A percentile compares a stretch with the other conserved stretches of the same genome.
These are phyloP conservation scores for Talaromyces stipitatus DNA, from an alignment of 495 filamentous ascomycete genomes.

Conservation along the genomic window DNA sequence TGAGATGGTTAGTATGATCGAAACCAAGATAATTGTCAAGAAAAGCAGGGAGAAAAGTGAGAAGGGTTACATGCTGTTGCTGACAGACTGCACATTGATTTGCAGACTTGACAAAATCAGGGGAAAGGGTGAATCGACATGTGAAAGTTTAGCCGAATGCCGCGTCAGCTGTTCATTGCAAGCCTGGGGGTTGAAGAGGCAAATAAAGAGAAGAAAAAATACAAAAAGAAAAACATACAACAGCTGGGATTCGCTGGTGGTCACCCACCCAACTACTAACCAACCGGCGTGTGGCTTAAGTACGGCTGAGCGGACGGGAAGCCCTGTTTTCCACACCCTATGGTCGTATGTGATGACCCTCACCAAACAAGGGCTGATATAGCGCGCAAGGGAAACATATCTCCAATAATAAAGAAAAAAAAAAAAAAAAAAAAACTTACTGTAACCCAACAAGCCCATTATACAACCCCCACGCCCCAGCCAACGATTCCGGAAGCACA, in stretches of 20 bases:
- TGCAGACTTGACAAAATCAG: too few species aligned
- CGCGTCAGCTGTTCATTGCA: too few species aligned
- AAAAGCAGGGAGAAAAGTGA: too few species aligned
- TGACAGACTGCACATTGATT: too few species aligned
- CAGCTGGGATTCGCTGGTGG: conserved; percentile 31
- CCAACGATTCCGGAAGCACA: conserved; percentile 42
- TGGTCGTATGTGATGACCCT: conserved; percentile 22
- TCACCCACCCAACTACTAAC: conserved; percentile 34
- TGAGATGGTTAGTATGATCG: conserved; percentile 6
- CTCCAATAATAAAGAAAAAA: conserved; percentile 1
- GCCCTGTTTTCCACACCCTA: conserved; percentile 34
- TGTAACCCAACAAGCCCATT: conserved; percentile 57
- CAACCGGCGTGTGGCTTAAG: conserved; percentile 32
- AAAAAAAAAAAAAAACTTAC: conserved; percentile 48
- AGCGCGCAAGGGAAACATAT: neutral
- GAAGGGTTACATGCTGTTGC: too few species aligned
- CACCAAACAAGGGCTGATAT: conserved; percentile 6
- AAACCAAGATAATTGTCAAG: too few species aligned
- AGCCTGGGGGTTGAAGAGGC: too few species aligned
- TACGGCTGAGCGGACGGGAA: conserved; percentile 35
- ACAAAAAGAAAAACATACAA: conserved; percentile 25
- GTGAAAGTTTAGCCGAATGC: too few species aligned
- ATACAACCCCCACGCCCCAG: conserved; percentile 42
- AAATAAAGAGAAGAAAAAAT: conserved; percentile 7
- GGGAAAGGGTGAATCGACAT: too few species aligned